Percentiles rank a stretch among this genome's conserved stretches.
These are phyloP conservation scores for Papiliotrema nemorosa DNA, from an alignment of 1,284 basidiomycete genomes.

Conservation along the genomic window DNA sequence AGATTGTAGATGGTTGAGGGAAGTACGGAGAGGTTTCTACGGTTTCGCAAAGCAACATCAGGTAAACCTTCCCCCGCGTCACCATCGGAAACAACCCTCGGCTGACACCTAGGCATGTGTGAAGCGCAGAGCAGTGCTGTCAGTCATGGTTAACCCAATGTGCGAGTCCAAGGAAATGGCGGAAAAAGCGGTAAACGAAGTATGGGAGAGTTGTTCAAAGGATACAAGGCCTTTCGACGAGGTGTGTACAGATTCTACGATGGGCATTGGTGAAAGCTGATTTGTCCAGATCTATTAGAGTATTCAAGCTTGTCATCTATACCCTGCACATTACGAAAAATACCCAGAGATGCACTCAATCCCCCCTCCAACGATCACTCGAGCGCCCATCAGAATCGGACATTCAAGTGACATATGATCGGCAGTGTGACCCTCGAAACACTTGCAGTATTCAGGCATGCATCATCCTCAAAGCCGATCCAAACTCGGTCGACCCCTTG, in stretches of 20 bases:
- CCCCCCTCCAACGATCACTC: too few species aligned
- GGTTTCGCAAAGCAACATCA: slow-evolving; percentile 91
- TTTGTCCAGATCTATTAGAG: slow-evolving; percentile 10
- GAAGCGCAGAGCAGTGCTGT: slow-evolving; percentile 76
- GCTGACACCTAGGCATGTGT: slow-evolving; percentile 67
- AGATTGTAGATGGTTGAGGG: slow-evolving; percentile 80
- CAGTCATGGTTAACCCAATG: slow-evolving; percentile 74
- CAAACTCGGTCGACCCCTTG: too few species aligned
- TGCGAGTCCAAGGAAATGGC: slow-evolving; percentile 74
- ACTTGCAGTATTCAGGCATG: too few species aligned
- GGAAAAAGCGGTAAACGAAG: slow-evolving; percentile 86
- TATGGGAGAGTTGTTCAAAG: slow-evolving; percentile 92
- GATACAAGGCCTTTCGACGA: slow-evolving; percentile 97
- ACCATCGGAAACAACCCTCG: slow-evolving; percentile 7
- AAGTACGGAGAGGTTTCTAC: slow-evolving; percentile 68
- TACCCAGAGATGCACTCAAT: too few species aligned
- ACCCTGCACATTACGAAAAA: too few species aligned
- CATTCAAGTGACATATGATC: too few species aligned
- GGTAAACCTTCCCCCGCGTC: slow-evolving; percentile 51
- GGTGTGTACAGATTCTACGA: slow-evolving; percentile 51
- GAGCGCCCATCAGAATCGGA: too few species aligned
- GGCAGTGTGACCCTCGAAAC: background rate
- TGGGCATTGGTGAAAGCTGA: background rate
- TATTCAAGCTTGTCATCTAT: too few species aligned
- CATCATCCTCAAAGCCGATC: too few species aligned